A percentile compares a stretch with the other conserved stretches of the same genome.
These are phyloP conservation scores for Aureobasidium sp. DNA, from an alignment of 2,329 filamentous ascomycete species.

Conservation along the genomic window DNA sequence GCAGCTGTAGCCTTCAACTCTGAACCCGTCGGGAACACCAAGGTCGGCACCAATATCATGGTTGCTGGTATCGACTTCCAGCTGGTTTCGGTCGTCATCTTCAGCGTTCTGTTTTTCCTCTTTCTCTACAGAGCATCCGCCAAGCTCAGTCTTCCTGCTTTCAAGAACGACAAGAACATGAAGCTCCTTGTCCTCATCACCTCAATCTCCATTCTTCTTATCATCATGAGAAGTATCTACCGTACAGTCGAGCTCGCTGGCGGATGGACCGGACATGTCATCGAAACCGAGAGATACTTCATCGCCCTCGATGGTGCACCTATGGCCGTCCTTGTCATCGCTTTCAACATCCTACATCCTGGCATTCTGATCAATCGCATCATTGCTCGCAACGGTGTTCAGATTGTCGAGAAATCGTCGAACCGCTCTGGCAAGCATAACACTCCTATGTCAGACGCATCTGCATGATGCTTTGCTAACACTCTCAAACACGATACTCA, in stretches of 20 bases:
- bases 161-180: slow-evolving; percentile 9
- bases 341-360: slow-evolving; percentile 42
- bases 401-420: neutral
- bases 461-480: neutral
- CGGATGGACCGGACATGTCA: slow-evolving; percentile 54
- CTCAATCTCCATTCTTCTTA: slow-evolving; percentile 22
- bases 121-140: neutral
- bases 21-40: slow-evolving; percentile 20
- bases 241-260: slow-evolving; percentile 57
- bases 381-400: neutral
- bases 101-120: slow-evolving; percentile 39
- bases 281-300: slow-evolving; percentile 39
- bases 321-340: slow-evolving; percentile 40
- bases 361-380: slow-evolving; percentile 20
- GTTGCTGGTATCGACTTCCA: slow-evolving; percentile 56
- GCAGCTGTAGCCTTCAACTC: slow-evolving; percentile 23
- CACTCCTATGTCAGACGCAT: neutral
- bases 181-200: slow-evolving; percentile 22
- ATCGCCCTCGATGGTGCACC: slow-evolving; percentile 47
- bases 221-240: slow-evolving; percentile 58
- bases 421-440: neutral
- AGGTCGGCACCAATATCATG: slow-evolving; percentile 53
- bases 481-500: neutral
- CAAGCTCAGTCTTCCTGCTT: neutral
- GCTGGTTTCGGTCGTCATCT: slow-evolving; percentile 49